Evolutionary conservation across 2,329 filamentous ascomycete species (phyloP), one percentile per base, ranked within the genome.

Genomic region (Aureobasidium leucospermi): DNA sequence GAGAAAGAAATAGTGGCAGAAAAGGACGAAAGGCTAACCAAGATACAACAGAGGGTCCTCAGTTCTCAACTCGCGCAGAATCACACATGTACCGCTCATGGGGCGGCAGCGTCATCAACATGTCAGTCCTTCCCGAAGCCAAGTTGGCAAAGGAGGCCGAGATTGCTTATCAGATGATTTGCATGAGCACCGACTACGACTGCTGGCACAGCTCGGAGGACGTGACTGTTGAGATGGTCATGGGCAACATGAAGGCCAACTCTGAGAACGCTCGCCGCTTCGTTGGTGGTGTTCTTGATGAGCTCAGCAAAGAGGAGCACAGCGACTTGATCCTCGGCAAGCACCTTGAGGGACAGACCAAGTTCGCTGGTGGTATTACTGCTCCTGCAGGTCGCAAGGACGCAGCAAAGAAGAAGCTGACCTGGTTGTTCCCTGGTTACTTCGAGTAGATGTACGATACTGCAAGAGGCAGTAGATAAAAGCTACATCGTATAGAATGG

Each of bases 111-210:
- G 89, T 97, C 57, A 97, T 99, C 81, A 97, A 97, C 83, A 99
- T 99, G 94, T 96, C 90, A 46, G 88, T 87, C 13, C 82, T 99
- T 15, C 94, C 94, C 19, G 94, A 99, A 78, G 89, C 93, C 52
- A 99, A 99, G 81, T 85, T 99, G 19, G 94, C 94, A 9, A 86
- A 90, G 58, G 94, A 99, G 78, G 94, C 94, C 28, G 94, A 99
- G 79, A 88, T 99, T 67, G 88, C 88, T 38, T 97, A 97, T 76
- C 91, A 96, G 78, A 95, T 96, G 84, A 96, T 99, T 70, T 96
- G 93, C 81, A 99, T 99, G 94, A 90, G 90, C 36, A 99, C 94
- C 31, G 94, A 99, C 79, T 99, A 99, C 74, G 94, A 99, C 79
- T 97, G 93, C 84, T 99, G 94, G 94, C 88, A 92, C 71, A 85